These are phyloP conservation scores for Suillus cothurnatus DNA, from an alignment of 768 basidiomycete genomes.

Conservation along the genomic window DNA sequence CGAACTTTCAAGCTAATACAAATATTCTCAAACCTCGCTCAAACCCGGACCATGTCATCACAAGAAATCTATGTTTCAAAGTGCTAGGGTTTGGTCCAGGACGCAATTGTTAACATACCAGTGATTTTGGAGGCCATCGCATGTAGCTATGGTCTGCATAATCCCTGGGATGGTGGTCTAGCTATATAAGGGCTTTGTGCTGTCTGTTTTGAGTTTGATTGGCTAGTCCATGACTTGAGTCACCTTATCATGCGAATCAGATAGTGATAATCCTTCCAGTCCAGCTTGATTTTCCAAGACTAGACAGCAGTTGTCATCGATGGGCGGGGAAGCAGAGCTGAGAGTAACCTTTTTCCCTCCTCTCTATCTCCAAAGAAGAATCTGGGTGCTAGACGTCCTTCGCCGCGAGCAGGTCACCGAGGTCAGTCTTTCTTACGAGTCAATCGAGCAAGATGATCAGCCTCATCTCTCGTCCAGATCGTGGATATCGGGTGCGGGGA, in stretches of 20 bases:
- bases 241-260: not conserved
- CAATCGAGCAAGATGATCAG: not conserved
- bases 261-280: not conserved
- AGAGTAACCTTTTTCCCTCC: conserved; percentile 70
- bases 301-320: conserved; percentile 6
- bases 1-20: not conserved
- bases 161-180: not conserved
- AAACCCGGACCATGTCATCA: no score
- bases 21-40: not conserved
- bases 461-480: conserved; percentile 45
- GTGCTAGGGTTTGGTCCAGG: no score
- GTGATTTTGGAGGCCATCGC: no score
- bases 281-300: not conserved
- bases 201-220: not conserved
- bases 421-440: conserved; percentile 39
- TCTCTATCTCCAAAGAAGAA: conserved; percentile 64
- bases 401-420: conserved; percentile 56
- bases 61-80: not conserved
- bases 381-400: conserved; percentile 69
- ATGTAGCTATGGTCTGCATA: no score
- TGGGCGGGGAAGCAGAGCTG: conserved; percentile 29
- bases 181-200: not conserved
- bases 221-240: not conserved
- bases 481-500: conserved; percentile 87
- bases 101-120: not conserved